Evolutionary conservation across 2,329 filamentous ascomycete species (phyloP).

Genomic region (Colletotrichum horii): DNA sequence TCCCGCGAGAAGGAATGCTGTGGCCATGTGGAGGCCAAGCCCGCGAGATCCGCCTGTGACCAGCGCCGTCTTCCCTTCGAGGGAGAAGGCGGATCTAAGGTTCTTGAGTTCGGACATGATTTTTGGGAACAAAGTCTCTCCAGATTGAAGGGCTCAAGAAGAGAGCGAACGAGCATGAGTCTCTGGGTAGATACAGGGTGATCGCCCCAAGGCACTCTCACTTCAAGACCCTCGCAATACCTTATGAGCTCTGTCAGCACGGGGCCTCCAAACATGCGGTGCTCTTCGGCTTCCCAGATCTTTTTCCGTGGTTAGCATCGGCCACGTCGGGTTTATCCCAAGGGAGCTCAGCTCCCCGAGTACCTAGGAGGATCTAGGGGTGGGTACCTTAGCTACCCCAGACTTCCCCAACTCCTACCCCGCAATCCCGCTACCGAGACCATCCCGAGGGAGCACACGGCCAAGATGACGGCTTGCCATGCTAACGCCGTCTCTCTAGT

Average conservation of each 20-base stretch:
- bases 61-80: constrained; percentile 46
- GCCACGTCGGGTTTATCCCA: neutral
- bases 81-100: constrained; percentile 33
- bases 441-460: constrained; percentile 14
- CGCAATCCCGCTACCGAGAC: constrained; percentile 11
- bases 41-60: constrained; percentile 56
- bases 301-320: neutral
- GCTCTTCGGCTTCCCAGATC: neutral
- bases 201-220: neutral
- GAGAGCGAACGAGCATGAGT: neutral
- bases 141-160: neutral
- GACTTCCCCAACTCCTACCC: constrained; percentile 7
- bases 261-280: neutral
- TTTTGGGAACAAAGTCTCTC: neutral
- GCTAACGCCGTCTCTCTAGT: neutral
- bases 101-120: constrained; percentile 33
- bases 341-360: neutral
- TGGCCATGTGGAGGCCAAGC: constrained; percentile 66
- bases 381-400: neutral
- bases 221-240: neutral
- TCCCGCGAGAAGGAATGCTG: constrained; percentile 72
- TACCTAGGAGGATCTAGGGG: neutral
- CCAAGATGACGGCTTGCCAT: neutral
- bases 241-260: neutral
- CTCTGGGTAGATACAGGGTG: neutral